Conservation (phyloP, 2,329 filamentous ascomycete species). For the Chrysoporthe puriensis region DNA sequence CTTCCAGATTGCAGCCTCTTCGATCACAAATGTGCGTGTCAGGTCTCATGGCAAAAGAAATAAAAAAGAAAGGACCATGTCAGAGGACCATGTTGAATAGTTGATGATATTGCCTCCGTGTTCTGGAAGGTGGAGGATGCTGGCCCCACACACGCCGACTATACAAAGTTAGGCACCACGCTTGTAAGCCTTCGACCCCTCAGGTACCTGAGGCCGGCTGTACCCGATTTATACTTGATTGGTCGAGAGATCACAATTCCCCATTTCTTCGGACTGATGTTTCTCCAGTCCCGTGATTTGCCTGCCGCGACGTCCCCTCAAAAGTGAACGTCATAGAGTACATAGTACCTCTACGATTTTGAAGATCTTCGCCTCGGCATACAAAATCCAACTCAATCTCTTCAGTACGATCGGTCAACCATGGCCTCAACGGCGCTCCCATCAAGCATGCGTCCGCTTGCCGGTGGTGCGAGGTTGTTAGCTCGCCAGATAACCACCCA, state of each 20-base stretch:
- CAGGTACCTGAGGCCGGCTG: no score
- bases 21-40: no score
- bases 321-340: background rate
- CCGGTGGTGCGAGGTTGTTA: background rate
- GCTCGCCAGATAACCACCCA: background rate
- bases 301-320: background rate
- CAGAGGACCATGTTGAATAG: no score
- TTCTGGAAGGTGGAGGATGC: no score
- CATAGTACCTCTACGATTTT: background rate
- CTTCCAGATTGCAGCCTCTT: no score
- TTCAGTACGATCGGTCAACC: background rate
- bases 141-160: background rate
- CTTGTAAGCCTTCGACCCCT: background rate
- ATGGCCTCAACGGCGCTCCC: slow-evolving; percentile 21
- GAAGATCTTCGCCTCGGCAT: background rate
- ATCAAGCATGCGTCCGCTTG: slow-evolving; percentile 5
- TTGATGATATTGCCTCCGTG: no score
- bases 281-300: background rate
- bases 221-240: background rate
- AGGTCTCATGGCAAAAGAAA: background rate
- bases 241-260: background rate
- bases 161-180: background rate
- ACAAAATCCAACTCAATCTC: no score
- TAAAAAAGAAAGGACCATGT: no score
- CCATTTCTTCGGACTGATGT: background rate